Conservation (phyloP, 2,329 filamentous ascomycete genomes). For the Nemania abortiva region DNA sequence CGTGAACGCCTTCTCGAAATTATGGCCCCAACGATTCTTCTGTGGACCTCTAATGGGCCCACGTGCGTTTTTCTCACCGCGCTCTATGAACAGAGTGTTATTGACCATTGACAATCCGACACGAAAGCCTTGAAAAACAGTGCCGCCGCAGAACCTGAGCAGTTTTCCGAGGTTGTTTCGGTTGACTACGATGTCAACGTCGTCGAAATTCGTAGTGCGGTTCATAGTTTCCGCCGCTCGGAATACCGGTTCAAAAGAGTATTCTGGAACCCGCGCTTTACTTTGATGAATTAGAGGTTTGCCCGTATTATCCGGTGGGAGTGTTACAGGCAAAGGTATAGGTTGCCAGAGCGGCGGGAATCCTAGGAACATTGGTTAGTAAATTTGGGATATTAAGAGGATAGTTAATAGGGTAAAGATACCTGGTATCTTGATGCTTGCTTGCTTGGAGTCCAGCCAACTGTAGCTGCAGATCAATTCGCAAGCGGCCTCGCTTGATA, state of each 20-base stretch:
- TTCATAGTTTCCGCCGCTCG: slow-evolving; percentile 45
- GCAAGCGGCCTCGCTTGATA: slow-evolving; percentile 17
- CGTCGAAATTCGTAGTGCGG: slow-evolving; percentile 43
- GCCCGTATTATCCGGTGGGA: slow-evolving; percentile 47
- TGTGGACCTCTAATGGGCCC: slow-evolving; percentile 30
- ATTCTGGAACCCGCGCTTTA: slow-evolving; percentile 29
- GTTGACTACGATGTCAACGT: slow-evolving; percentile 50
- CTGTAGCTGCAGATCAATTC: slow-evolving; percentile 38
- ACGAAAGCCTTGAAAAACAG: slow-evolving; percentile 36
- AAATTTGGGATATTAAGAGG: neutral
- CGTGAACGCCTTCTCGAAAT: slow-evolving; percentile 49
- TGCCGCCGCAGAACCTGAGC: slow-evolving; percentile 43
- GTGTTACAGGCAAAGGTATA: slow-evolving; percentile 22
- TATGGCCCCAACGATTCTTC: slow-evolving; percentile 47
- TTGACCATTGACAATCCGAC: slow-evolving; percentile 32
- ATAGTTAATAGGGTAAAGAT: neutral
- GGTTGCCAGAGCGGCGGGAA: slow-evolving; percentile 27
- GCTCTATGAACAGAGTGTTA: slow-evolving; percentile 40
- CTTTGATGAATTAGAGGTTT: slow-evolving; percentile 38
- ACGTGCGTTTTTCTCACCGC: slow-evolving; percentile 24
- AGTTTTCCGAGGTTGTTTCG: slow-evolving; percentile 46
- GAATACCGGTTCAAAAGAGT: slow-evolving; percentile 50
- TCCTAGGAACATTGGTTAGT: slow-evolving; percentile 14
- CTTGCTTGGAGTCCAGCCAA: slow-evolving; percentile 22
- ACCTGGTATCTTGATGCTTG: slow-evolving; percentile 8